These are phyloP conservation scores for Hawksworthiomyces lignivorus DNA, from an alignment of 2,329 filamentous ascomycete species.

Conservation along the genomic window DNA sequence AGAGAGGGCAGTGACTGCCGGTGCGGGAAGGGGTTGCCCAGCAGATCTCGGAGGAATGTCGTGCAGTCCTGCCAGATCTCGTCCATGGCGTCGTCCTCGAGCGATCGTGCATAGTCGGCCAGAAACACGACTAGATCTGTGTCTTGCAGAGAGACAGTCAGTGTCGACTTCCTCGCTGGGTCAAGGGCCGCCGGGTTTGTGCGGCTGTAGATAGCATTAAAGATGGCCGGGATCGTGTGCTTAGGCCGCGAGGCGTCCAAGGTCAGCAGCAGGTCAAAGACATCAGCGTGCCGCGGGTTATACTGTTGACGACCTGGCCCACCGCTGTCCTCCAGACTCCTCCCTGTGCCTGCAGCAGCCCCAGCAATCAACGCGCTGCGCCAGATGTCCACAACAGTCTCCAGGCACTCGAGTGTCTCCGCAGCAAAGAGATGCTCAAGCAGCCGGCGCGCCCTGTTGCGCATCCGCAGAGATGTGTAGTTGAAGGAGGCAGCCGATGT, in stretches of 20 bases:
- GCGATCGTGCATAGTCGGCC: conserved; percentile 78
- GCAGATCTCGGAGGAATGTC: conserved; percentile 78
- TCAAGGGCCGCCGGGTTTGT: conserved; percentile 80
- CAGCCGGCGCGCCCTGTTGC: conserved; percentile 78
- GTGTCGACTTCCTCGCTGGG: conserved; percentile 70
- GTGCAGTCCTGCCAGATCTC: conserved; percentile 97
- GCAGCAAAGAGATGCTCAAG: conserved; percentile 89
- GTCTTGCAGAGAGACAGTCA: conserved; percentile 79
- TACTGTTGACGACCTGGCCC: neutral
- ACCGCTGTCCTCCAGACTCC: conserved; percentile 33
- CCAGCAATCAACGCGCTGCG: conserved; percentile 44
- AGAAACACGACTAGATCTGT: conserved; percentile 81
- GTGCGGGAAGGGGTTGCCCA: conserved; percentile 91
- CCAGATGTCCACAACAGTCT: conserved; percentile 86
- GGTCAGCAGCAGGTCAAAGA: conserved; percentile 82
- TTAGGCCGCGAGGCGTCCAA: conserved; percentile 86
- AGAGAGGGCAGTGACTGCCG: conserved; percentile 80
- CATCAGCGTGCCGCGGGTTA: conserved; percentile 42
- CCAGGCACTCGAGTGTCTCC: conserved; percentile 86
- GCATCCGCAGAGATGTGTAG: conserved; percentile 85
- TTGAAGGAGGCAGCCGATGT: conserved; percentile 73
- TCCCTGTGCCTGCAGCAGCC: no score
- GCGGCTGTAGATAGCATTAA: conserved; percentile 92
- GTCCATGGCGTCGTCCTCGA: conserved; percentile 96
- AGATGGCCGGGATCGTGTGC: conserved; percentile 85